Base-by-base conservation (phyloP, 352 stramenopile genomes). In the Pythium sp. region DNA sequence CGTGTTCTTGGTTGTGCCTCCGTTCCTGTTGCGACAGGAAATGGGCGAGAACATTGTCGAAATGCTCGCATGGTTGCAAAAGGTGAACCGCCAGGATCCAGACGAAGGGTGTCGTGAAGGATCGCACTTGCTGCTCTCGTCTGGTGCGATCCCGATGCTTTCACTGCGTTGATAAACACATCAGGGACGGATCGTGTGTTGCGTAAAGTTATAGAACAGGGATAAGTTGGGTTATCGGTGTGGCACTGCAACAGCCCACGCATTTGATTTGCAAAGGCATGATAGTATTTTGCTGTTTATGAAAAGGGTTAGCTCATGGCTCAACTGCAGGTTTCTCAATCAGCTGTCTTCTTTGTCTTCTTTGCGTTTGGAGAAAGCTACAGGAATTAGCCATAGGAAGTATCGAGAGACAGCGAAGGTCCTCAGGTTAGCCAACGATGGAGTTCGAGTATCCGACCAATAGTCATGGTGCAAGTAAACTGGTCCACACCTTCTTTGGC, bases 61-160 rank as follows among this genome's bases (percentile, higher is more conserved):
- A 20, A 70, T 92, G 24, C 70, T 76, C 14, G 71, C 71, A 0
- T 94, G 86, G 86, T 72, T 94, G 20, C 73, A 73, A 56, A 67
- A 86, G 4, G 74, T 87, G 14, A 68, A 73, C 26, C 70, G 68
- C 2, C 34, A 71, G 18, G 86, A 94, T 46, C 73, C 84, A 3
- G 86, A 94, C 59, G 76, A 80, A 67, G 86, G 86, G 5, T 94
- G 84, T 53, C 84, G 86, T 0, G 86, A 94, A 58, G 86, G 79
- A 14, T 82, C 82, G 12, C 72, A 67, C 3, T 57, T 94, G 22
- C 62, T 94, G 51, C 75, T 81, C 2, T 84, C 80, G 4, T 91
- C 83, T 15, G 72, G 74, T 4, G 69, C 59, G 2, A 64, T 83
- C 8, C 75, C 77, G 6, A 68, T 65, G 56, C 59, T 82, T 26